Percentiles rank a stretch among this genome's conserved stretches.
Conservation (phyloP, 1,284 basidiomycete species). For the Pterulicium gracile region DNA sequence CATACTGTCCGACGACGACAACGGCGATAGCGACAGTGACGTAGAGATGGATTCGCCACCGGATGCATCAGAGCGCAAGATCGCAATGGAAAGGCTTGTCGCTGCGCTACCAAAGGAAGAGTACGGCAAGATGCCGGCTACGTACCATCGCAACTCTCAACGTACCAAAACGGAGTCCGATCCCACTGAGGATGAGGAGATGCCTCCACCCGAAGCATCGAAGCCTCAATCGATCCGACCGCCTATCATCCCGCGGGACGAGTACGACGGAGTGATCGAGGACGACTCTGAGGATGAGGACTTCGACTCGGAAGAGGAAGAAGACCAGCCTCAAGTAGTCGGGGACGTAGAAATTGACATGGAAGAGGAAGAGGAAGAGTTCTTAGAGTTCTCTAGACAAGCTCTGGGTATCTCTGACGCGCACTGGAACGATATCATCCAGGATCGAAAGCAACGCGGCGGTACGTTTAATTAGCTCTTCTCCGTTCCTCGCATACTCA, state of each 20-base stretch:
- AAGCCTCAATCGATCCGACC: constrained; percentile 39
- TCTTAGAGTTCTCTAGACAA: constrained; percentile 85
- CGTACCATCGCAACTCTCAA: constrained; percentile 59
- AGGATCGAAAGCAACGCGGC: constrained; percentile 63
- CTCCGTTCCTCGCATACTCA: constrained; percentile 7
- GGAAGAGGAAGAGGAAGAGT: constrained; percentile 84
- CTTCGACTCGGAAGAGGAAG: constrained; percentile 56
- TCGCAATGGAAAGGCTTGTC: constrained; percentile 63
- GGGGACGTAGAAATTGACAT: constrained; percentile 82
- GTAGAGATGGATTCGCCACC: constrained; percentile 4
- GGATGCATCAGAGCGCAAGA: constrained; percentile 32
- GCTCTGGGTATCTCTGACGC: constrained; percentile 77
- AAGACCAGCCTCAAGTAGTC: constrained; percentile 67
- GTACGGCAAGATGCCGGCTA: constrained; percentile 72
- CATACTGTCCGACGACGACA: constrained; percentile 29
- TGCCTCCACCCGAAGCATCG: constrained; percentile 11
- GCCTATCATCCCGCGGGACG: constrained; percentile 70
- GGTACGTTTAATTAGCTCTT: constrained; percentile 35
- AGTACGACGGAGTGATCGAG: constrained; percentile 77
- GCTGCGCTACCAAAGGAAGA: constrained; percentile 59
- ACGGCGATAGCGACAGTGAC: constrained; percentile 18
- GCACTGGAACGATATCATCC: constrained; percentile 76
- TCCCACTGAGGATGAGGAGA: constrained; percentile 8
- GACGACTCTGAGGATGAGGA: constrained; percentile 60
- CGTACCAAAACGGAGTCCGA: constrained; percentile 33